These are phyloP conservation scores for Clarireedia paspali DNA, from an alignment of 2,329 filamentous ascomycete genomes.

Conservation along the genomic window DNA sequence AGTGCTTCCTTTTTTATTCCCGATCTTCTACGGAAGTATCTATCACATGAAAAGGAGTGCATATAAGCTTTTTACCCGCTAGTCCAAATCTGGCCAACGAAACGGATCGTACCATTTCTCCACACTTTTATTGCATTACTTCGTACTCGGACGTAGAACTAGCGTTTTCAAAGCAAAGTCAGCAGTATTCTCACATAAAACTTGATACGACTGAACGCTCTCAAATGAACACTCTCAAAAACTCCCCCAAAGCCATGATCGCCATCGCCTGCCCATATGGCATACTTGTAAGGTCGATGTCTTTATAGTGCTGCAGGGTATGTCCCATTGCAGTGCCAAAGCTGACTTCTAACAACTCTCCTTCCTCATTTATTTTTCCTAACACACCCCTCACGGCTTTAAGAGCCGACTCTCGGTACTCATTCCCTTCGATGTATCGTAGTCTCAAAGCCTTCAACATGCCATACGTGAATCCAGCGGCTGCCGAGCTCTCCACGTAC, in stretches of 20 bases:
- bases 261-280: conserved; percentile 81
- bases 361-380: conserved; percentile 54
- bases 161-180: too few relatives aligned
- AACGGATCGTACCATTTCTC: background rate
- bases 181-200: too few relatives aligned
- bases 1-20: too few relatives aligned
- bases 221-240: conserved; percentile 39
- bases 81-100: background rate
- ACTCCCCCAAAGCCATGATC: conserved; percentile 73
- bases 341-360: conserved; percentile 66
- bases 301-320: conserved; percentile 66
- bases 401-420: conserved; percentile 54
- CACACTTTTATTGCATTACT: background rate
- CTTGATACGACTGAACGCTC: background rate
- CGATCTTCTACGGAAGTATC: background rate
- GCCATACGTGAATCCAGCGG: conserved; percentile 74
- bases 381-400: conserved; percentile 62
- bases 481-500: conserved; percentile 70
- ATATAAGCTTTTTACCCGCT: background rate
- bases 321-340: conserved; percentile 76
- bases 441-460: conserved; percentile 67
- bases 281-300: conserved; percentile 72
- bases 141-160: background rate
- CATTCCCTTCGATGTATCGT: conserved; percentile 52
- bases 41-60: background rate